A percentile compares a stretch with the other conserved stretches of the same genome.
Conservation (phyloP, 2,329 filamentous ascomycete genomes). For the Cladosporium phlei region DNA sequence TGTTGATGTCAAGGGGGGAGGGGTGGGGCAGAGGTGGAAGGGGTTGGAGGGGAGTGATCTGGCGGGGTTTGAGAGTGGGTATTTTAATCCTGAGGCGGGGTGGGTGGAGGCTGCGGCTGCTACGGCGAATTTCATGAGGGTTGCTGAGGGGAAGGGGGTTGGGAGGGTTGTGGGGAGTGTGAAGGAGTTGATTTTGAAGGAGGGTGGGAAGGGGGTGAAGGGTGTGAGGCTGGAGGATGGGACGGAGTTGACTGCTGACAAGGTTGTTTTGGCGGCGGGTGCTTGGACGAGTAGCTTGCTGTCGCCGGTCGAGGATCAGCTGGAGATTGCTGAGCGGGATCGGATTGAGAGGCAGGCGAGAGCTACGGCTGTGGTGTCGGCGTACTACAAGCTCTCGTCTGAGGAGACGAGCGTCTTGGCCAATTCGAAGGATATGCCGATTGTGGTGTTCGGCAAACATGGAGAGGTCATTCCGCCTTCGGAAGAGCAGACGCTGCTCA, state of each 20-base stretch:
- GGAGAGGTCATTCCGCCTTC: conserved; percentile 49
- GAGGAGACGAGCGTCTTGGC: conserved; percentile 39
- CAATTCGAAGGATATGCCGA: conserved; percentile 47
- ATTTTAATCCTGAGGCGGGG: conserved; percentile 49
- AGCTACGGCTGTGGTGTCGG: conserved; percentile 56
- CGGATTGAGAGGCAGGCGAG: conserved; percentile 50
- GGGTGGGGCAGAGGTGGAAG: conserved; percentile 38
- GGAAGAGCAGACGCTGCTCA: conserved; percentile 46
- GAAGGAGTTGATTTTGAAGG: conserved; percentile 36
- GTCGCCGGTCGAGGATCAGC: conserved; percentile 43
- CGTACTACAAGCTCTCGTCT: conserved; percentile 51
- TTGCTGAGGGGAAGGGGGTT: conserved; percentile 43
- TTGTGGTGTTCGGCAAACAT: conserved; percentile 47
- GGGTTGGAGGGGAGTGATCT: conserved; percentile 37
- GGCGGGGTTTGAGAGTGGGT: conserved; percentile 38
- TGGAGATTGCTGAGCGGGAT: conserved; percentile 41
- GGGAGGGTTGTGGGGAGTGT: conserved; percentile 43
- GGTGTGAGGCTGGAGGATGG: conserved; percentile 51
- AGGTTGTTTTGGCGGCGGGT: conserved; percentile 53
- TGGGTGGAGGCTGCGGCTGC: conserved; percentile 51
- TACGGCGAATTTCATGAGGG: conserved; percentile 41
- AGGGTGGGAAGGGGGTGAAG: conserved; percentile 26
- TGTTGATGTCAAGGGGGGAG: conserved; percentile 44
- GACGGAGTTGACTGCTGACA: conserved; percentile 45
- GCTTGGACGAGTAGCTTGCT: conserved; percentile 54